These are phyloP conservation scores for Tulasnella calospora DNA, from an alignment of 768 basidiomycete genomes.

Conservation along the genomic window DNA sequence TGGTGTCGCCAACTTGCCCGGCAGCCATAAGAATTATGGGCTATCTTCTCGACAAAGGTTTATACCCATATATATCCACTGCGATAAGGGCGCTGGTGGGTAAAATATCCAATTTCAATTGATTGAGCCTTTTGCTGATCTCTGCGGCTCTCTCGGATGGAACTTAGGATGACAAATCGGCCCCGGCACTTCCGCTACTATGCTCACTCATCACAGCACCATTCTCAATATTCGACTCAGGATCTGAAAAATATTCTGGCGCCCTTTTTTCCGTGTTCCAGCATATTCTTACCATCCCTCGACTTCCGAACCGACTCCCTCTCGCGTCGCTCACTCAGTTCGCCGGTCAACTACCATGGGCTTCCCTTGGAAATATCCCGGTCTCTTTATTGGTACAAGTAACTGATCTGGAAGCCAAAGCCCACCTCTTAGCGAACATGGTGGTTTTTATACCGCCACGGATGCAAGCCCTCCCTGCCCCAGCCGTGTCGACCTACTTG, in stretches of 20 bases:
- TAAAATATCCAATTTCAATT: constrained; percentile 21
- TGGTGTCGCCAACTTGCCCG: constrained; percentile 39
- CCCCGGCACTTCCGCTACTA: constrained; percentile 48
- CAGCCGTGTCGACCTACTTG: constrained; percentile 52
- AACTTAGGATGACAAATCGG: constrained; percentile 53
- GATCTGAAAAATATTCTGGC: constrained; percentile 34
- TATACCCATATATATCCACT: constrained; percentile 37
- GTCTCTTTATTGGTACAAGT: background rate
- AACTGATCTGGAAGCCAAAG: constrained; percentile 18
- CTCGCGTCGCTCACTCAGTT: constrained; percentile 58
- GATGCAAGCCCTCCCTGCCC: constrained; percentile 47
- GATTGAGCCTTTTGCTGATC: background rate
- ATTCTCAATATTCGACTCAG: constrained; percentile 37
- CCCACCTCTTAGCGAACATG: constrained; percentile 69
- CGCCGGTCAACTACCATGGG: constrained; percentile 59
- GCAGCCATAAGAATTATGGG: background rate
- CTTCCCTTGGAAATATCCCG: constrained; percentile 38
- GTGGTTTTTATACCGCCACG: constrained; percentile 59
- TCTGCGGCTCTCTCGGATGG: constrained; percentile 36
- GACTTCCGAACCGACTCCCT: constrained; percentile 72
- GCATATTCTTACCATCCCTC: constrained; percentile 63
- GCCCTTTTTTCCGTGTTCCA: constrained; percentile 45
- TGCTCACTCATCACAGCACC: constrained; percentile 45
- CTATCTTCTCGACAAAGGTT: constrained; percentile 21
- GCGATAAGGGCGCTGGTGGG: constrained; percentile 52